These are phyloP conservation scores for Cryphonectria japonica DNA, from an alignment of 2,329 filamentous ascomycete species.

Conservation along the genomic window DNA sequence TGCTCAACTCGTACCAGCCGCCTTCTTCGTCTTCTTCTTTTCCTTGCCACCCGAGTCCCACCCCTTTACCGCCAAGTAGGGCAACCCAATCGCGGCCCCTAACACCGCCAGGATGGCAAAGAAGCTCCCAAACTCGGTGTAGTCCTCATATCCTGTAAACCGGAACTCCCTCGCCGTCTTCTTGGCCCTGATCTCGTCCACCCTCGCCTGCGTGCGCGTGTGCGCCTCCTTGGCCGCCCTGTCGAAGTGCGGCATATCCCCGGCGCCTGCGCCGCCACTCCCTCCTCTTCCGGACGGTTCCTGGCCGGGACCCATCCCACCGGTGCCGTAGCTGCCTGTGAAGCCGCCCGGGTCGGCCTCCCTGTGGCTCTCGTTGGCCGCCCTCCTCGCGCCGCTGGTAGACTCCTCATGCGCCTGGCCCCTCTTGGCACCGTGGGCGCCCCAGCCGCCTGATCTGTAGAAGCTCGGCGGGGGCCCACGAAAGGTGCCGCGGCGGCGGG, in stretches of 20 bases:
- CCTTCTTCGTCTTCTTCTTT: conserved; percentile 31
- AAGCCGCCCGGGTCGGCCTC: conserved; percentile 18
- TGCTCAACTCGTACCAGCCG: not conserved
- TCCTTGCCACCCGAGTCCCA: conserved; percentile 32
- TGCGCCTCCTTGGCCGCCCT: conserved; percentile 65
- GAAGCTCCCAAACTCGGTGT: conserved; percentile 47
- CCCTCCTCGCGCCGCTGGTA: conserved; percentile 29
- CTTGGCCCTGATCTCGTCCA: conserved; percentile 54
- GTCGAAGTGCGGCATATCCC: conserved; percentile 79
- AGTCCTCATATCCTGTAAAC: conserved; percentile 39
- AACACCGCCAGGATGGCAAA: conserved; percentile 54
- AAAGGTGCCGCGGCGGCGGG: conserved; percentile 74
- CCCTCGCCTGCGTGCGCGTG: conserved; percentile 70
- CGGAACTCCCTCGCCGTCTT: conserved; percentile 44
- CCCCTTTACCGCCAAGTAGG: conserved; percentile 46
- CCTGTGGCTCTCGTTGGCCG: not conserved
- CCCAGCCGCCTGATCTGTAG: conserved; percentile 81
- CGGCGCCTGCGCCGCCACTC: conserved; percentile 35
- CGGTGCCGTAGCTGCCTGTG: conserved; percentile 35
- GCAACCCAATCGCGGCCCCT: conserved; percentile 49
- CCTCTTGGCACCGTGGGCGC: conserved; percentile 63
- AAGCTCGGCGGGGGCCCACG: conserved; percentile 88
- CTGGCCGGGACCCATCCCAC: conserved; percentile 65
- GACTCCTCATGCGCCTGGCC: conserved; percentile 54
- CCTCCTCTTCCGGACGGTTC: conserved; percentile 46